A percentile compares a stretch with the other conserved stretches of the same genome.
These are phyloP conservation scores for Passiflora organensis DNA, from an alignment of 345 rosid genomes.

Conservation along the genomic window DNA sequence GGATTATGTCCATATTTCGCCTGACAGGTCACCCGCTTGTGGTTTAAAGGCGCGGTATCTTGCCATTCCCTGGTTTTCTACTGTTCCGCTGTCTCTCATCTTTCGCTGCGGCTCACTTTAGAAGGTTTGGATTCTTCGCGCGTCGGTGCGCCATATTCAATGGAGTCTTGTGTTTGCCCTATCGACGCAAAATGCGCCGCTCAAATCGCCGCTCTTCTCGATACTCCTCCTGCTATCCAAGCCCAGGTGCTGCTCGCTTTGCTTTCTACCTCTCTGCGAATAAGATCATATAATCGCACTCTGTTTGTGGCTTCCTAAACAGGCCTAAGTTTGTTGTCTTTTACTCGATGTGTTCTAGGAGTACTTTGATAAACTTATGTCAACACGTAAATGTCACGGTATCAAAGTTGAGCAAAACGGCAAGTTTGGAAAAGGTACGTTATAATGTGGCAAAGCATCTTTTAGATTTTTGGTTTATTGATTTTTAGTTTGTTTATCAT, in stretches of 20 bases:
- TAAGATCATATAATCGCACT: not conserved
- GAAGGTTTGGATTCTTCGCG: no score
- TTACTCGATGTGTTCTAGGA: constrained; percentile 35
- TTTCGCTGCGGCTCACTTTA: no score
- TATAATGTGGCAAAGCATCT: not conserved
- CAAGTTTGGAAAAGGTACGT: constrained; percentile 50
- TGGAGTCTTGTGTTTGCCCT: constrained; percentile 17
- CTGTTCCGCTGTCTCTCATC: no score
- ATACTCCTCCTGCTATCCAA: constrained; percentile 45
- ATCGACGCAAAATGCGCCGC: constrained; percentile 34
- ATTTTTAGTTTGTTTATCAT: not conserved
- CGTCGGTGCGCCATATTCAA: no score
- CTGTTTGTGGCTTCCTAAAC: not conserved
- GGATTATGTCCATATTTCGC: no score
- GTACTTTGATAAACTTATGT: constrained; percentile 59
- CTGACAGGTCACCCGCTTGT: no score
- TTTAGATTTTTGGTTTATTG: not conserved
- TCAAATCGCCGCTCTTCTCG: constrained; percentile 61
- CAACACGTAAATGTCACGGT: constrained; percentile 37
- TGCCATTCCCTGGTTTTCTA: no score
- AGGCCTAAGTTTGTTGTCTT: no score
- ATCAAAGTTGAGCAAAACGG: constrained; percentile 46
- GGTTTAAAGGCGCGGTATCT: no score
- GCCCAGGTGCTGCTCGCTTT: constrained; percentile 43
- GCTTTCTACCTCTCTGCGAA: not conserved